Percentiles rank a stretch among this genome's conserved stretches.
These are phyloP conservation scores for Draba incana DNA, from an alignment of 345 rosid species.

Conservation along the genomic window DNA sequence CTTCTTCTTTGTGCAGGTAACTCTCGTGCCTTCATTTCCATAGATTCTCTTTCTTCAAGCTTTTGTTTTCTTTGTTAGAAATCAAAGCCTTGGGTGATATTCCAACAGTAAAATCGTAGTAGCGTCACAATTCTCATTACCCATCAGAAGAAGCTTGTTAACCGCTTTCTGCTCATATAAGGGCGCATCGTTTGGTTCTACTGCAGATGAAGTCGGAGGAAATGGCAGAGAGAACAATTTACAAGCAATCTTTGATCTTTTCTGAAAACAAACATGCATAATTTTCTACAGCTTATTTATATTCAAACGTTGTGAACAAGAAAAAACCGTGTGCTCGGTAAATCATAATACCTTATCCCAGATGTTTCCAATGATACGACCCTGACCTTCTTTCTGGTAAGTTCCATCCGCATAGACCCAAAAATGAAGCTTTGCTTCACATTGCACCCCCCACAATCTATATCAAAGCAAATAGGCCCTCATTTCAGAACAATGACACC, in stretches of 20 bases:
- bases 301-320: constrained; percentile 15
- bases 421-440: constrained; percentile 69
- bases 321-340: constrained; percentile 18
- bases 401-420: constrained; percentile 72
- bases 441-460: constrained; percentile 66
- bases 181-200: constrained; percentile 41
- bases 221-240: constrained; percentile 61
- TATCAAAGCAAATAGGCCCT: constrained; percentile 28
- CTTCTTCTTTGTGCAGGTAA: too few relatives aligned
- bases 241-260: constrained; percentile 50
- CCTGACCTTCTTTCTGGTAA: constrained; percentile 83
- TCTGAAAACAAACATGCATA: constrained; percentile 45
- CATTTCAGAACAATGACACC: constrained; percentile 19
- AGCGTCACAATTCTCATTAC: constrained; percentile 73
- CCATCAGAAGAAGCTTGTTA: constrained; percentile 70
- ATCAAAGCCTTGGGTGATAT: too few relatives aligned
- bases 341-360: constrained; percentile 72
- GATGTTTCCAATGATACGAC: constrained; percentile 47
- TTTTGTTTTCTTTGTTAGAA: too few relatives aligned
- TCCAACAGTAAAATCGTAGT: constrained; percentile 81
- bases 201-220: constrained; percentile 50
- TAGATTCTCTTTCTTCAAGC: too few relatives aligned
- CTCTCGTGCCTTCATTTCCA: too few relatives aligned
- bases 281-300: constrained; percentile 19
- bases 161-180: constrained; percentile 41